Evolutionary conservation across 2,329 filamentous ascomycete genomes (phyloP).

Genomic region (Cercospora brassicicola): DNA sequence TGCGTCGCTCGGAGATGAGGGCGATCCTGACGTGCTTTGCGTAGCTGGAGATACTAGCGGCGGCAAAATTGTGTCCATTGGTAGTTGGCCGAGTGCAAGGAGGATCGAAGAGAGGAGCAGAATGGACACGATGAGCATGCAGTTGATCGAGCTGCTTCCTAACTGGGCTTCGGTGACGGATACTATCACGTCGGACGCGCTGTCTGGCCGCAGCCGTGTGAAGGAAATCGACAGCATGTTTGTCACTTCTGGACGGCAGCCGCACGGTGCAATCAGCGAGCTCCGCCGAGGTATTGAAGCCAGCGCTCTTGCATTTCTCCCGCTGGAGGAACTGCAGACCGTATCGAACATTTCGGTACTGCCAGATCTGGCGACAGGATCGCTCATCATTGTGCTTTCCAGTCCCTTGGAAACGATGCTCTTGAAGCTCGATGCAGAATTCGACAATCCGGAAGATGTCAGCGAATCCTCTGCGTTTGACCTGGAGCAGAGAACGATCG

Average conservation of each 20-base stretch:
- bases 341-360: conserved; percentile 43
- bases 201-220: conserved; percentile 27
- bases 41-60: conserved; percentile 75
- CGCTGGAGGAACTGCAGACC: conserved; percentile 29
- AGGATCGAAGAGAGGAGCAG: conserved; percentile 53
- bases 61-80: conserved; percentile 49
- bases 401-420: conserved; percentile 33
- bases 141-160: conserved; percentile 61
- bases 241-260: conserved; percentile 46
- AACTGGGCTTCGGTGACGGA: conserved; percentile 61
- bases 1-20: conserved; percentile 63
- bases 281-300: conserved; percentile 44
- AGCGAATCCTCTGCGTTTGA: conserved; percentile 30
- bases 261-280: conserved; percentile 48
- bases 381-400: conserved; percentile 42
- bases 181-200: conserved; percentile 38
- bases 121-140: conserved; percentile 44
- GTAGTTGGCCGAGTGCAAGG: conserved; percentile 29
- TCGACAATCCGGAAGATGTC: conserved; percentile 21
- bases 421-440: conserved; percentile 21
- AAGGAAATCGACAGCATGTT: conserved; percentile 35
- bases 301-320: conserved; percentile 34
- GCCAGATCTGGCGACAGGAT: conserved; percentile 34
- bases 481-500: conserved; percentile 30
- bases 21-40: conserved; percentile 72